Evolutionary conservation across 1,139 yeast genomes (phyloP).

Genomic region (Pichia sp.): DNA sequence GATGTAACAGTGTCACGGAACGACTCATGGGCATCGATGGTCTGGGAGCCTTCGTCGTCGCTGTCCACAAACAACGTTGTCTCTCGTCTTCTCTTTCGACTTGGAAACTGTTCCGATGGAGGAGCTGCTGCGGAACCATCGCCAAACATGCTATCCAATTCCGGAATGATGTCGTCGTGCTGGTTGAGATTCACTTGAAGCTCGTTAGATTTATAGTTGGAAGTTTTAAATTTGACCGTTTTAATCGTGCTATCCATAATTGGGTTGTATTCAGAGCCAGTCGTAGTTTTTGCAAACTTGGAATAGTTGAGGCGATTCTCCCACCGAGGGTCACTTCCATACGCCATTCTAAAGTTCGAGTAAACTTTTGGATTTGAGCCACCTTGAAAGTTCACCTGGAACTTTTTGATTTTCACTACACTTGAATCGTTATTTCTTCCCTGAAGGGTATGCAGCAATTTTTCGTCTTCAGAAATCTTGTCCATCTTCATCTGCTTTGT

Average conservation of each 20-base stretch:
- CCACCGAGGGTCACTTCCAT: constrained; percentile 23
- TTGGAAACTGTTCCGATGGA: not conserved
- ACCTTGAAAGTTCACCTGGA: constrained; percentile 11
- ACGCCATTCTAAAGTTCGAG: constrained; percentile 7
- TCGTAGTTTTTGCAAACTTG: constrained; percentile 22
- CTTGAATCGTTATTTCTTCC: not conserved
- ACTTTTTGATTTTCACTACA: constrained; percentile 22
- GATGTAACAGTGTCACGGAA: constrained; percentile 6
- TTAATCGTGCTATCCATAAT: constrained; percentile 28
- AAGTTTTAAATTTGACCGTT: constrained; percentile 23
- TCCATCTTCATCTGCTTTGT: constrained; percentile 22
- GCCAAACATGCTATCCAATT: constrained; percentile 18
- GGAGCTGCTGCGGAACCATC: not conserved
- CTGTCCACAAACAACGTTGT: constrained; percentile 16
- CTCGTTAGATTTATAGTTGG: constrained; percentile 23
- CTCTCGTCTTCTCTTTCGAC: constrained; percentile 10
- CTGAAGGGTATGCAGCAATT: constrained; percentile 2
- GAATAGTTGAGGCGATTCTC: constrained; percentile 25
- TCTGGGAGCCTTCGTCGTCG: constrained; percentile 7
- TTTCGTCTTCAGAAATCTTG: constrained; percentile 15
- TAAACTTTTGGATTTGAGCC: constrained; percentile 10
- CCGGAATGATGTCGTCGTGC: constrained; percentile 17
- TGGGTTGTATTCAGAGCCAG: constrained; percentile 19
- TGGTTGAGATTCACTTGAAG: constrained; percentile 13
- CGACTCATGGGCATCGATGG: not conserved